Conservation (phyloP, 805 yeast species). For the Cephaloascus albidus region DNA sequence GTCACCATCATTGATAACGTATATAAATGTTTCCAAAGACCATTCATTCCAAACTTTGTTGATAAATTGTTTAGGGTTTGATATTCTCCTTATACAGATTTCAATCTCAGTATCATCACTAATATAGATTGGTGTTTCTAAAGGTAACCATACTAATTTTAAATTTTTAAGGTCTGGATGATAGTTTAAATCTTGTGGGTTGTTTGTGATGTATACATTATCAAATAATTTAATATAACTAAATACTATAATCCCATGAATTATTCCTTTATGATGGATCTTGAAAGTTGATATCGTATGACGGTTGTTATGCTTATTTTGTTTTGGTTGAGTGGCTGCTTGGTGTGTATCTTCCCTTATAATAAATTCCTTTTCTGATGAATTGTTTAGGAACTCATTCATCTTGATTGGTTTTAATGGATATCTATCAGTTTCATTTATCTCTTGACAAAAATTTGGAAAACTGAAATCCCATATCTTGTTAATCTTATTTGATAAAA, state of each 20-base stretch:
- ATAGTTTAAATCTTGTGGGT: conserved; percentile 17
- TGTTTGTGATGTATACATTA: conserved; percentile 43
- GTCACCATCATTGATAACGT: conserved; percentile 14
- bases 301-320: conserved; percentile 1
- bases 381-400: conserved; percentile 1
- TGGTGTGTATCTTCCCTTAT: conserved; percentile 11
- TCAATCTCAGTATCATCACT: conserved; percentile 48
- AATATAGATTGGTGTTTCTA: conserved; percentile 41
- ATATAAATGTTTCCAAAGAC: conserved; percentile 45
- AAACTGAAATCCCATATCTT: conserved; percentile 57
- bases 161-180: neutral
- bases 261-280: conserved; percentile 37
- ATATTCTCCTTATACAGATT: conserved; percentile 39
- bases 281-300: conserved; percentile 17
- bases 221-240: conserved; percentile 65
- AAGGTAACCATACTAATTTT: conserved; percentile 50
- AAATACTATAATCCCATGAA: conserved; percentile 72
- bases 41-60: conserved; percentile 66
- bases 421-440: neutral
- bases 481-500: conserved; percentile 35
- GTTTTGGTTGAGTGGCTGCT: too few relatives aligned
- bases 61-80: conserved; percentile 12
- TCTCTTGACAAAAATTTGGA: too few relatives aligned
- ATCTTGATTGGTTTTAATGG: neutral
- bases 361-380: conserved; percentile 10